Percentiles rank a stretch among this genome's conserved stretches.
These are phyloP conservation scores for Plasmodium vinckei DNA, from an alignment of 169 alveolate species.

Conservation along the genomic window DNA sequence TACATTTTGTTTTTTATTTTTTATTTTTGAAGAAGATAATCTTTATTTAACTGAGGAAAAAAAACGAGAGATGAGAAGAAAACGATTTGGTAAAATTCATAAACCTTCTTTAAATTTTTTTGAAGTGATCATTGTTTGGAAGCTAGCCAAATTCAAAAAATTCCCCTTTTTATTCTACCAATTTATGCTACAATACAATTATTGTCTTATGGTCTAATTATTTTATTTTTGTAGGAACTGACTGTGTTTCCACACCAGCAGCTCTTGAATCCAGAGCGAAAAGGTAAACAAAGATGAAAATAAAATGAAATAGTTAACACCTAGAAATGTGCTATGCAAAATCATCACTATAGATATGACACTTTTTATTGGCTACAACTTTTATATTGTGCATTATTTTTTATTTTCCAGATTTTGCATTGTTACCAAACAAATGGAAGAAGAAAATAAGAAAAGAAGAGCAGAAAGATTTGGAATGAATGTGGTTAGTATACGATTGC, in stretches of 20 bases:
- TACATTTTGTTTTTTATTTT: conserved; percentile 3
- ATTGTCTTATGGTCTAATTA: neutral
- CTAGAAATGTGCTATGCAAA: neutral
- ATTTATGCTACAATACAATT: too few relatives aligned
- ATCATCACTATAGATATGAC: too few relatives aligned
- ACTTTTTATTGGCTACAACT: neutral
- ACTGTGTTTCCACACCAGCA: conserved; percentile 40
- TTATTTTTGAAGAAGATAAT: conserved; percentile 17
- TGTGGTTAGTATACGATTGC: conserved; percentile 1
- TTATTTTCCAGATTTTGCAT: conserved; percentile 49
- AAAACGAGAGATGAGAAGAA: conserved; percentile 53
- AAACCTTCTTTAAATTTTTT: neutral
- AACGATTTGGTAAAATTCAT: conserved; percentile 57
- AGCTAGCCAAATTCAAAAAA: neutral
- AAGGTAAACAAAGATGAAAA: conserved; percentile 27
- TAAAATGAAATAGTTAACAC: neutral
- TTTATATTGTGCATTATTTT: neutral
- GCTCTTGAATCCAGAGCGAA: conserved; percentile 71
- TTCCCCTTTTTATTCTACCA: too few relatives aligned
- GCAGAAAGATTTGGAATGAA: conserved; percentile 75
- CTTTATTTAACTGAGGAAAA: conserved; percentile 60
- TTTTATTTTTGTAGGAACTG: conserved; percentile 12
- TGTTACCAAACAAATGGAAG: conserved; percentile 71
- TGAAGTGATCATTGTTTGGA: neutral
- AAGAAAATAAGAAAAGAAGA: conserved; percentile 67